Base-by-base conservation (phyloP, 768 basidiomycete genomes). In the Lactarius deliciosus region DNA sequence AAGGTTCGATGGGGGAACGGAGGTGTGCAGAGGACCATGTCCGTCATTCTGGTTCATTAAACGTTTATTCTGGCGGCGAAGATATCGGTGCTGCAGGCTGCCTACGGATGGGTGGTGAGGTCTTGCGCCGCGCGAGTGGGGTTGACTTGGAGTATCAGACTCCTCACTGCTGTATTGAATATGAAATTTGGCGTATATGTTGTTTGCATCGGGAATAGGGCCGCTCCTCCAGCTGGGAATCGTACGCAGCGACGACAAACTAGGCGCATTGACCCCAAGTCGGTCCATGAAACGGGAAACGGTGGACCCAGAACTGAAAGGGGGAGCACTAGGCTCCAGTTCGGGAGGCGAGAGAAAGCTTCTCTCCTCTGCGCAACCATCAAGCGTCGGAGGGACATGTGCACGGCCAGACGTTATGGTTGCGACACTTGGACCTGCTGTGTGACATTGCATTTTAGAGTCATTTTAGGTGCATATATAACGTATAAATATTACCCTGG, bases 151-250 rank as follows among this genome's bases (percentile, higher is more conserved):
- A 9, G 6, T 40, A 45, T 34, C 34, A 41, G 56, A 34, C n/a
- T 20, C 34, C 16, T 55, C 50, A 34, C 34, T 34, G 18, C 59
- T 58, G 32, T 54, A 3, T 67, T 34, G 57, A 10, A 32, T 5
- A 25, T 60, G 50, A 11, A 64, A 45, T 56, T 47, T 55, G 25
- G 58, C 15, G 36, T 60, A 60, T 7, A 32, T 13, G 13, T 13
- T 56, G 40, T n/a, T 54, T 16, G 32, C 53, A 32, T 60, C n/a
- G 9, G 50, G 61, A n/a, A 28, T 2, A 64, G 25, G 53, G 36
- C 53, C 22, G 20, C 53, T 56, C 41, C 58, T 61, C 62, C 66
- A 60, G 36, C 66, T 64, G 34, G 62, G 41, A 18, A 47, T 40
- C 4, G 66, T 64, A 58, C 57, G 57, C 41, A 56, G 34, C 11